phyloP scores from a whole-genome alignment of 176 grass and related monocot genomes.

The Ensete glaucum region DNA sequence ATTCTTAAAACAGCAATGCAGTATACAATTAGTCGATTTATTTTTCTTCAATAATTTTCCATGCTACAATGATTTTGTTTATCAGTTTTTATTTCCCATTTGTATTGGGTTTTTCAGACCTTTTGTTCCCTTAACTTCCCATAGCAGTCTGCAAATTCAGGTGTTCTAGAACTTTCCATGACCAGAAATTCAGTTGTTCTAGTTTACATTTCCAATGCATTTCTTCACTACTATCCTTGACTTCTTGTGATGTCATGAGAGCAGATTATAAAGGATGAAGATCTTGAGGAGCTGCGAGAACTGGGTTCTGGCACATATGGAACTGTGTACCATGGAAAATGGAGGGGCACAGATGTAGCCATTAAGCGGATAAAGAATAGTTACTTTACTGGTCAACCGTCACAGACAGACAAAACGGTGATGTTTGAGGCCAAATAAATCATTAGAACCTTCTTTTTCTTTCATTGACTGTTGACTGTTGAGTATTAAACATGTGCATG shows the following conservation, averaged over 20 bases:
- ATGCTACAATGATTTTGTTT: too few species aligned
- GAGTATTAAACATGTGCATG: slow-evolving; percentile 3
- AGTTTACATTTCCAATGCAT: too few species aligned
- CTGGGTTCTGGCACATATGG: slow-evolving; percentile 83
- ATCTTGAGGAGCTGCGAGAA: slow-evolving; percentile 88
- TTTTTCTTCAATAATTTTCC: too few species aligned
- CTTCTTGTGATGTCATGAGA: not conserved
- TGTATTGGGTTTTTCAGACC: too few species aligned
- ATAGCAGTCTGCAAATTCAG: too few species aligned
- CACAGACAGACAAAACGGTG: slow-evolving; percentile 69
- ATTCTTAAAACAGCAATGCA: too few species aligned
- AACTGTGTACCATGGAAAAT: slow-evolving; percentile 88
- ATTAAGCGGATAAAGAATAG: slow-evolving; percentile 91
- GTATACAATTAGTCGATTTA: too few species aligned
- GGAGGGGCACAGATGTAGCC: slow-evolving; percentile 90
- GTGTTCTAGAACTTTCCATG: too few species aligned
- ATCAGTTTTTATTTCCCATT: too few species aligned
- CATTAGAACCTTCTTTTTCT: slow-evolving; percentile 13
- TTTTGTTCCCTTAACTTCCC: too few species aligned
- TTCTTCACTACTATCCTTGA: not conserved
- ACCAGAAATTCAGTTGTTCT: too few species aligned
- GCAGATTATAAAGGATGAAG: slow-evolving; percentile 77
- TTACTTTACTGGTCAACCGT: slow-evolving; percentile 55
- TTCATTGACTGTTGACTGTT: slow-evolving; percentile 7
- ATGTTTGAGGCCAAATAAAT: not conserved